Evolutionary conservation across 495 filamentous ascomycete species (phyloP).

Genomic region (Hypomontagnella submonticulosa): DNA sequence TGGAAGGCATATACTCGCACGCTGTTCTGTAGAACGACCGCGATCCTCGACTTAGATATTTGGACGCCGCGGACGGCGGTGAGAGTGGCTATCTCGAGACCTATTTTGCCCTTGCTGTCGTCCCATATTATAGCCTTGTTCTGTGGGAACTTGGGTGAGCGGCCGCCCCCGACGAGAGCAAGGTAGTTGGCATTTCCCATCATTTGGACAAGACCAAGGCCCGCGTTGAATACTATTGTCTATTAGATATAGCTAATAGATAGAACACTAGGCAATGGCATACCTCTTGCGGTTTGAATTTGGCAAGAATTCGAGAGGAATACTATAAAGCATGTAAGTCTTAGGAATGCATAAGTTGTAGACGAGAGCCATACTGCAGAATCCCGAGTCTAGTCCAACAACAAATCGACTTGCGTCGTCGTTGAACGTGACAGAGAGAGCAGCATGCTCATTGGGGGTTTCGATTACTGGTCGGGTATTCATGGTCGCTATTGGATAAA

Average conservation of each 20-base stretch:
- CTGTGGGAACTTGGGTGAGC: conserved; percentile 82
- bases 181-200: conserved; percentile 88
- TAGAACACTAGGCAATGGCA: conserved; percentile 1
- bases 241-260: conserved; percentile 8
- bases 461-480: conserved; percentile 91
- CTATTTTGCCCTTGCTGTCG: conserved; percentile 79
- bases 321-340: conserved; percentile 61
- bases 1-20: conserved; percentile 85
- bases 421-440: conserved; percentile 88
- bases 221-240: conserved; percentile 83
- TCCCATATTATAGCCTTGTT: conserved; percentile 98
- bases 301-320: conserved; percentile 82
- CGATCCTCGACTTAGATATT: conserved; percentile 79
- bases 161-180: conserved; percentile 90
- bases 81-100: conserved; percentile 64
- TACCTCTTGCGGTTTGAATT: conserved; percentile 68
- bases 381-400: conserved; percentile 86
- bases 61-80: conserved; percentile 81
- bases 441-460: conserved; percentile 75
- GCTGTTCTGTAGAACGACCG: conserved; percentile 83
- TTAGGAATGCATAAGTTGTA: conserved; percentile 20
- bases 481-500: conserved; percentile 65
- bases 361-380: conserved; percentile 73
- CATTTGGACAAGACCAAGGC: conserved; percentile 86
- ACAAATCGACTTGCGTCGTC: conserved; percentile 87